Conservation (phyloP, 192 early-diverging fungal species). For the Backusella circina region DNA sequence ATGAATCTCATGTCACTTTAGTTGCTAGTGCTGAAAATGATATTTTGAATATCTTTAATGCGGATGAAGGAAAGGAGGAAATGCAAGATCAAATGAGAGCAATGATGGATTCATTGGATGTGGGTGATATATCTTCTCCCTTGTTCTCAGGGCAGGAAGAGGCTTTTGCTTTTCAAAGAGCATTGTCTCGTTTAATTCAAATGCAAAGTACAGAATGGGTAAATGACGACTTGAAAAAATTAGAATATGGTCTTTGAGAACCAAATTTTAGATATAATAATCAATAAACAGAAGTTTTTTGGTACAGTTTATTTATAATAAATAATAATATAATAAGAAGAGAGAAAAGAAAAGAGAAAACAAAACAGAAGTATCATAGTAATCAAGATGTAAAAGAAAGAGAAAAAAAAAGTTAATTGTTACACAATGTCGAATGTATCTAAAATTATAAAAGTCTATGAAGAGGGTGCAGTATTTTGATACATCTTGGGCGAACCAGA, state of each 20-base stretch:
- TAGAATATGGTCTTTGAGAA: not conserved
- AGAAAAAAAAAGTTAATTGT: not conserved
- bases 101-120: constrained; percentile 59
- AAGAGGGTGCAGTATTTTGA: not conserved
- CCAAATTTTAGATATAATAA: not conserved
- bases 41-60: constrained; percentile 69
- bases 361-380: not conserved
- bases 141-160: constrained; percentile 89
- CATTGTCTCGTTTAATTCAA: constrained; percentile 86
- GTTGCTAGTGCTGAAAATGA: constrained; percentile 67
- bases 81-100: constrained; percentile 43
- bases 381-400: not conserved
- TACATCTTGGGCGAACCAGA: not conserved
- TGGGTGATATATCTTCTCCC: constrained; percentile 48
- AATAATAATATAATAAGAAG: not conserved
- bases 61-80: constrained; percentile 47
- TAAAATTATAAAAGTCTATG: constrained; percentile 1
- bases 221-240: not conserved
- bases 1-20: constrained; percentile 76
- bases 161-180: constrained; percentile 93
- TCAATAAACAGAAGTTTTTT: not conserved
- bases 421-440: not conserved
- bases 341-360: not conserved
- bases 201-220: constrained; percentile 87
- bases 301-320: constrained; percentile 1